Evolutionary conservation across 2,329 filamentous ascomycete species (phyloP).

Genomic region (Apiospora saccharicola): DNA sequence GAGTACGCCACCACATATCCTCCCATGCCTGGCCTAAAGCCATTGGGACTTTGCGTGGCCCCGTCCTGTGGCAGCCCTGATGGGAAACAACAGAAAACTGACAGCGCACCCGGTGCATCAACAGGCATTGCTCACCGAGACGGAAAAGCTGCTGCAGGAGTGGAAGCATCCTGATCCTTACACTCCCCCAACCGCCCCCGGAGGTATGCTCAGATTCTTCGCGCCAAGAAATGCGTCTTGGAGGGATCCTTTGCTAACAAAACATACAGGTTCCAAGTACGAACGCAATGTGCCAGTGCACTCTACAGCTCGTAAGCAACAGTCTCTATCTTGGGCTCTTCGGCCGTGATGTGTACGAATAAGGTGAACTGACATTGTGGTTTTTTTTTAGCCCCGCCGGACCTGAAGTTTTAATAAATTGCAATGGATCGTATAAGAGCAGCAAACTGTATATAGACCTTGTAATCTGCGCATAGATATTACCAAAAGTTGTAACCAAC

Average conservation of each 20-base stretch:
- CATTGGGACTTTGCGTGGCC: neutral
- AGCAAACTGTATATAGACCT: slow-evolving; percentile 45
- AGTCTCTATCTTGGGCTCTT: neutral
- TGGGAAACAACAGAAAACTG: slow-evolving; percentile 24
- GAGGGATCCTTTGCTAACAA: slow-evolving; percentile 16
- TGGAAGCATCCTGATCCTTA: slow-evolving; percentile 99
- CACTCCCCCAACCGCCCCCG: slow-evolving; percentile 85
- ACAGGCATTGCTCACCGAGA: slow-evolving; percentile 84
- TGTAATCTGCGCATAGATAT: slow-evolving; percentile 37
- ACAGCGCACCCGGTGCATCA: slow-evolving; percentile 12
- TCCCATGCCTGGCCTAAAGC: neutral
- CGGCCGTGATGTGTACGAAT: neutral
- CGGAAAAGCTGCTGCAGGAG: slow-evolving; percentile 84
- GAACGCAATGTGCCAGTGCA: slow-evolving; percentile 89
- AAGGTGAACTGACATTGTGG: slow-evolving; percentile 32
- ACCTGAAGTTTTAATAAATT: slow-evolving; percentile 52
- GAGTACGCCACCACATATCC: slow-evolving; percentile 61
- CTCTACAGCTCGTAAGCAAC: slow-evolving; percentile 77
- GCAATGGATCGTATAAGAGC: slow-evolving; percentile 26
- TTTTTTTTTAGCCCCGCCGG: slow-evolving; percentile 54
- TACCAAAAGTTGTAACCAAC: slow-evolving; percentile 26
- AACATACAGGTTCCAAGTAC: slow-evolving; percentile 81
- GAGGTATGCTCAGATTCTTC: slow-evolving; percentile 66
- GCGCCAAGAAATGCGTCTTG: neutral
- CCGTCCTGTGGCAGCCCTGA: neutral